Conservation (phyloP, 2,329 filamentous ascomycete genomes). For the Penicillium digitatum region DNA sequence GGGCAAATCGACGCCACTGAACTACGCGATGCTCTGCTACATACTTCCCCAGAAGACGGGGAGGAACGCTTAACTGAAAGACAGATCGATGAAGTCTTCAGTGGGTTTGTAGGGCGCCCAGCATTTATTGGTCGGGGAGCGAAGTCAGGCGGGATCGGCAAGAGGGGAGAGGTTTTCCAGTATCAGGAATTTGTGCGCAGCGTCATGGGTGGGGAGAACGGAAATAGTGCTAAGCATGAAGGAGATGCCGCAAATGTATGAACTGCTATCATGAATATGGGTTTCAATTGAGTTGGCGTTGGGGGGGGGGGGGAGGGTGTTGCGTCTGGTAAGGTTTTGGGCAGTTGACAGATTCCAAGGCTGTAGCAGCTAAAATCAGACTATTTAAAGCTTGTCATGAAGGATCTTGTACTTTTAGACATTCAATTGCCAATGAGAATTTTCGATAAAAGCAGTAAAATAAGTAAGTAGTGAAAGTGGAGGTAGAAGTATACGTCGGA, state of each 20-base stretch:
- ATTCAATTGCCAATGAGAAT: neutral
- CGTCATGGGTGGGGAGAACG: constrained; percentile 53
- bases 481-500: constrained; percentile 1
- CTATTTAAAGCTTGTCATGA: neutral
- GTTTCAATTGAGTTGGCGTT: constrained; percentile 15
- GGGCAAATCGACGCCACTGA: constrained; percentile 84
- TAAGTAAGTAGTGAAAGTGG: neutral
- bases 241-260: constrained; percentile 12
- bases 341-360: neutral
- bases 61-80: constrained; percentile 59
- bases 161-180: constrained; percentile 81
- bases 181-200: constrained; percentile 88
- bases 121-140: constrained; percentile 64
- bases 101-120: constrained; percentile 76
- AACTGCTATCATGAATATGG: constrained; percentile 2
- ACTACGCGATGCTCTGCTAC: constrained; percentile 74
- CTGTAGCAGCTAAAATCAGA: neutral
- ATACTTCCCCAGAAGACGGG: constrained; percentile 74
- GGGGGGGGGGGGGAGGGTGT: too few relatives aligned
- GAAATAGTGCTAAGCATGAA: constrained; percentile 24
- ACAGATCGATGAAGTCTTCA: constrained; percentile 83
- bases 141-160: constrained; percentile 50
- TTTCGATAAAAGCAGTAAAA: neutral
- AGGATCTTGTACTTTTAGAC: neutral
- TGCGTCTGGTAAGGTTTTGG: neutral